phyloP scores from a whole-genome alignment of 306 rosid genomes.

The Fragaria iinumae region DNA sequence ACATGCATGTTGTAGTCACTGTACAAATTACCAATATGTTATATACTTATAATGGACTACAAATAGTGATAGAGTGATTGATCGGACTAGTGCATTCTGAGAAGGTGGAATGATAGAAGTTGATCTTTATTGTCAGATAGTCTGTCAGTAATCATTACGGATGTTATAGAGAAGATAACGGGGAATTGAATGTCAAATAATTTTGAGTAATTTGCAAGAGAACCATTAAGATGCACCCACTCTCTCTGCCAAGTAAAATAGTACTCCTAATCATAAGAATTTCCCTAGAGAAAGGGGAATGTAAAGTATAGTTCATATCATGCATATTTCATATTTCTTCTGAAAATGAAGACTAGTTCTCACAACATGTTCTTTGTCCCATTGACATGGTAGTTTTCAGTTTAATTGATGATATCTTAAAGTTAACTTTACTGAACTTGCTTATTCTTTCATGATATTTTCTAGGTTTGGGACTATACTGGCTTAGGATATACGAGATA shows the following conservation, averaged over 20 bases:
- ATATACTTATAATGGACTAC: not conserved
- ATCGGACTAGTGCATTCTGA: not conserved
- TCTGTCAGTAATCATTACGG: not conserved
- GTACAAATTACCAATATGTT: not conserved
- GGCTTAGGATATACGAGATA: constrained; percentile 87
- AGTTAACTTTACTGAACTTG: constrained; percentile 6
- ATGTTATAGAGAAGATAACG: not conserved
- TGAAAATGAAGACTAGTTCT: not conserved
- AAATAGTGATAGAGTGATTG: not conserved
- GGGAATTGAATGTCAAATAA: not conserved
- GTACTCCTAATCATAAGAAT: not conserved
- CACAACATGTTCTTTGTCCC: not conserved
- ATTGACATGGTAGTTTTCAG: not conserved
- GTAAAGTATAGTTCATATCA: not conserved
- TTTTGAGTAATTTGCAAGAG: not conserved
- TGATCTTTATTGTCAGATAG: not conserved
- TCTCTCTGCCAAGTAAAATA: not conserved
- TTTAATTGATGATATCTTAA: not conserved
- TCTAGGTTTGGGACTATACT: constrained; percentile 94
- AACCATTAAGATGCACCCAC: not conserved
- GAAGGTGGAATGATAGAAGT: not conserved
- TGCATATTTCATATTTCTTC: not conserved
- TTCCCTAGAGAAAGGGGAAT: not conserved
- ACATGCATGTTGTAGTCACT: not conserved
- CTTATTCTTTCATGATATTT: constrained; percentile 15